A percentile compares a stretch with the other conserved stretches of the same genome.
Conservation (phyloP, 495 filamentous ascomycete genomes). For the Tuber microsphaerosporum region DNA sequence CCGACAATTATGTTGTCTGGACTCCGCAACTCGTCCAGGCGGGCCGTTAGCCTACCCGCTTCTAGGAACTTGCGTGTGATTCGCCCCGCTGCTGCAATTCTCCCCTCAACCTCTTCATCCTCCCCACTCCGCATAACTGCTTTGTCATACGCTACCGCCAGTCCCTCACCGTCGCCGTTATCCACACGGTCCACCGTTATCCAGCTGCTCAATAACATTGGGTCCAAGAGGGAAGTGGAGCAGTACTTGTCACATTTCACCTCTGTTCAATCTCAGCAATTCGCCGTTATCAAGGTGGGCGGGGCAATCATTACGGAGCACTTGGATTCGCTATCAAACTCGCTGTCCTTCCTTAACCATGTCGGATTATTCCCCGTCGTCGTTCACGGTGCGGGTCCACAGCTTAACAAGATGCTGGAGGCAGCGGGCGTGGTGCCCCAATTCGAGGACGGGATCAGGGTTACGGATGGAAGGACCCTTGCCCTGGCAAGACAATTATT, state of each 20-base stretch:
- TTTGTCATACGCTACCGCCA: conserved; percentile 16
- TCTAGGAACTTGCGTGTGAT: conserved; percentile 17
- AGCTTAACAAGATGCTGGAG: conserved; percentile 89
- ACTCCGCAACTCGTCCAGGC: conserved; percentile 36
- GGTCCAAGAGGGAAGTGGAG: conserved; percentile 93
- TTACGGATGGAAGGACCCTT: conserved; percentile 93
- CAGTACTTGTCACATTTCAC: conserved; percentile 98
- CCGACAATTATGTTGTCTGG: conserved; percentile 28
- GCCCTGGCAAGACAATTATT: conserved; percentile 85
- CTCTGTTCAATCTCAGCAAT: conserved; percentile 93
- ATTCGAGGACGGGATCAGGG: conserved; percentile 92
- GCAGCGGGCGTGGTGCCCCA: conserved; percentile 88
- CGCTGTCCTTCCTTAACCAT: conserved; percentile 86
- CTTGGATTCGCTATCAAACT: conserved; percentile 77
- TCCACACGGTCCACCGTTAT: conserved; percentile 82
- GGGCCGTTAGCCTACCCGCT: conserved; percentile 23
- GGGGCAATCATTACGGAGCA: conserved; percentile 96
- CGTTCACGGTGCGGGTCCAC: conserved; percentile 91
- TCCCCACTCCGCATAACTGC: conserved; percentile 19
- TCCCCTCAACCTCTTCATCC: background rate
- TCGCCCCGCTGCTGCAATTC: conserved; percentile 12
- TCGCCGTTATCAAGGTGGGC: conserved; percentile 98
- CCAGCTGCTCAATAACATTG: conserved; percentile 90
- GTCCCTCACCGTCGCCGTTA: conserved; percentile 28
- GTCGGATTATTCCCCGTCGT: conserved; percentile 94